phyloP scores from a whole-genome alignment of 768 basidiomycete species.

The Psilocybe azurescens region DNA sequence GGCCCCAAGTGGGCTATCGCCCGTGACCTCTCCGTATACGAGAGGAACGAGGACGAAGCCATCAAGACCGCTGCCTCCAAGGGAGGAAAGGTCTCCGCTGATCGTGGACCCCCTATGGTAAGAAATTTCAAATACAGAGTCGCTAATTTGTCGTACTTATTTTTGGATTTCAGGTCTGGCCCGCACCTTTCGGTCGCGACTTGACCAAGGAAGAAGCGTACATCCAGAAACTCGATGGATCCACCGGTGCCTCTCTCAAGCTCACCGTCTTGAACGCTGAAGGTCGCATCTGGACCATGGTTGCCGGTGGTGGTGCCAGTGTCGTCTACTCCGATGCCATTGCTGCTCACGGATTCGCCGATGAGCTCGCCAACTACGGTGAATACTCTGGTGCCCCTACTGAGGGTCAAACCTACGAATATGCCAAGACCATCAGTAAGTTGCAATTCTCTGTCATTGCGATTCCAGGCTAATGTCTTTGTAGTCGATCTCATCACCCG shows the following conservation, averaged over 20 bases:
- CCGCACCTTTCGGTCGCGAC: conserved; percentile 95
- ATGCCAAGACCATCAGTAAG: conserved; percentile 96
- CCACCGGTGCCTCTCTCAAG: conserved; percentile 98
- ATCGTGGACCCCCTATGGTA: conserved; percentile 97
- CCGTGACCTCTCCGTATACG: conserved; percentile 83
- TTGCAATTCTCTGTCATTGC: conserved; percentile 15
- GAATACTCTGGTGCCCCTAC: conserved; percentile 99
- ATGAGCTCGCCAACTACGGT: conserved; percentile 99
- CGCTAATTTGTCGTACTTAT: neutral
- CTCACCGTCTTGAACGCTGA: conserved; percentile 94
- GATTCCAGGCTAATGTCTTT: neutral
- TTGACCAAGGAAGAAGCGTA: conserved; percentile 99
- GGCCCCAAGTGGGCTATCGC: conserved; percentile 99
- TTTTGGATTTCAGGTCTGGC: conserved; percentile 61
- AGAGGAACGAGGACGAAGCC: conserved; percentile 45
- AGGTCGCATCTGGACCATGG: conserved; percentile 99
- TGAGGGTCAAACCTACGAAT: conserved; percentile 98
- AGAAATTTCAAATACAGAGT: conserved; percentile 22
- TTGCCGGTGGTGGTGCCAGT: conserved; percentile 90
- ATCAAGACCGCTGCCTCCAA: conserved; percentile 48
- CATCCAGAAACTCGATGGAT: conserved; percentile 97
- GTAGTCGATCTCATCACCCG: conserved; percentile 93
- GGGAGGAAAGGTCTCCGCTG: conserved; percentile 68
- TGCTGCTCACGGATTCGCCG: conserved; percentile 91
- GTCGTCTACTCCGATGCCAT: conserved; percentile 81